phyloP scores from a whole-genome alignment of 2,329 filamentous ascomycete species.

The Trichocomaceae sp. region DNA sequence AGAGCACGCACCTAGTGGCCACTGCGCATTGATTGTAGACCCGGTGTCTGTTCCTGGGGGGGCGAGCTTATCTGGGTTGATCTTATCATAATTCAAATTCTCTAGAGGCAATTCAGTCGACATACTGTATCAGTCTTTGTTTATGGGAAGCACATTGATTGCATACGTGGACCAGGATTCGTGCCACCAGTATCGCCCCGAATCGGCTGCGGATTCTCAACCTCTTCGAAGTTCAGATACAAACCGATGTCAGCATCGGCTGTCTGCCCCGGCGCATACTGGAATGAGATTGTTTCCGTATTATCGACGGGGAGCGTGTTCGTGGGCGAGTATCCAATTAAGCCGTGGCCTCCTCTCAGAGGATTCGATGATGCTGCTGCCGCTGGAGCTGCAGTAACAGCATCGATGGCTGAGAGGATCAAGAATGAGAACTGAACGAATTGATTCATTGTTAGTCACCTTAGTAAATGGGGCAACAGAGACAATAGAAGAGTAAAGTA shows the following conservation, averaged over 20 bases:
- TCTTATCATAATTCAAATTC: constrained; percentile 33
- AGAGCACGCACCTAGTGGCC: constrained; percentile 44
- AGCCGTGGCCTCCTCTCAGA: constrained; percentile 23
- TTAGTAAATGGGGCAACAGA: not conserved
- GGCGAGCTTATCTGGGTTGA: constrained; percentile 50
- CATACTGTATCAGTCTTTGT: not conserved
- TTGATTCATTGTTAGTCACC: not conserved
- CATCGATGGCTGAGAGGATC: not conserved
- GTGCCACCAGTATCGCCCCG: constrained; percentile 46
- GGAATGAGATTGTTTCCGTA: constrained; percentile 33
- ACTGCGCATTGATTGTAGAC: constrained; percentile 40
- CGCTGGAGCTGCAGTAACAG: constrained; percentile 20
- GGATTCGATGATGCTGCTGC: constrained; percentile 19
- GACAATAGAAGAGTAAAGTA: not conserved
- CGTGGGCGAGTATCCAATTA: constrained; percentile 36
- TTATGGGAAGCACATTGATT: not conserved
- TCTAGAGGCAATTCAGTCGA: not conserved
- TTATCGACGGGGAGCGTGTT: constrained; percentile 31
- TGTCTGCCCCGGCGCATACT: constrained; percentile 47
- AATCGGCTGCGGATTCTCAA: constrained; percentile 50
- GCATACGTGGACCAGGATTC: constrained; percentile 47
- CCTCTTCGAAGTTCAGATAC: constrained; percentile 49
- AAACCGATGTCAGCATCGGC: constrained; percentile 46
- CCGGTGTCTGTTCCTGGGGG: constrained; percentile 48
- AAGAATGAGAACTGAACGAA: not conserved